Evolutionary conservation across 2,329 filamentous ascomycete species (phyloP), one percentile per base, ranked within the genome.

Genomic region (Alternaria sp.): DNA sequence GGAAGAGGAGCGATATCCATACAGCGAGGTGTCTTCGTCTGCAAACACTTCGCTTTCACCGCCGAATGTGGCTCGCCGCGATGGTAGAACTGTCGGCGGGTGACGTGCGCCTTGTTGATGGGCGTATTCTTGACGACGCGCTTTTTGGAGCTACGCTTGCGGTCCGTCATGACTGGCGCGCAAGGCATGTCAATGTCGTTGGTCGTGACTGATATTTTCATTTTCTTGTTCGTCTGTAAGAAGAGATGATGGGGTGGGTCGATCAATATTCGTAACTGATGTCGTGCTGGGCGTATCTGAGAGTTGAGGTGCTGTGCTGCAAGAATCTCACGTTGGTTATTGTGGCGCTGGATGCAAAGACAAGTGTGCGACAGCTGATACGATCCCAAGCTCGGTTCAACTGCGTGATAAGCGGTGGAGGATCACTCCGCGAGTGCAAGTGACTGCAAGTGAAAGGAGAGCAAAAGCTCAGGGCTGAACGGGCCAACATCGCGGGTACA

Each of bases 201-300:
- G 20, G 3, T 38, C 8, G 4, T 7, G 2, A 11, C 2, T n/a
- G 16, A 38, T 9, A 0, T 3, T 3, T 3, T 4, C 5, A 18
- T 18, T 3, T 8, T 16, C 8, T 4, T 49, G 3, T 49, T 11
- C 2, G 3, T 16, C 4, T 48, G 12, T 6, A 3, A 12, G 20
- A 36, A 3, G 7, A 22, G 0, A 2, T n/a, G 3, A 12, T 12
- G 0, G 1, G 3, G 4, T 7, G 14, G 30, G 8, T 16, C 6
- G 3, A 49, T 18, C 8, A 1, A 20, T 38, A 14, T 26, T 12
- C 5, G 46, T n/a, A 0, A 38, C 1, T n/a, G 8, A 12, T 49
- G 1, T 38, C 1, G 14, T 26, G 9, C 18, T 3, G 3, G 30
- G 2, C n/a, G 4, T 7, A 6, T 6, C 24, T 32, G 8, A 36